Conservation (phyloP, 768 basidiomycete species). For the Suillus spraguei region DNA sequence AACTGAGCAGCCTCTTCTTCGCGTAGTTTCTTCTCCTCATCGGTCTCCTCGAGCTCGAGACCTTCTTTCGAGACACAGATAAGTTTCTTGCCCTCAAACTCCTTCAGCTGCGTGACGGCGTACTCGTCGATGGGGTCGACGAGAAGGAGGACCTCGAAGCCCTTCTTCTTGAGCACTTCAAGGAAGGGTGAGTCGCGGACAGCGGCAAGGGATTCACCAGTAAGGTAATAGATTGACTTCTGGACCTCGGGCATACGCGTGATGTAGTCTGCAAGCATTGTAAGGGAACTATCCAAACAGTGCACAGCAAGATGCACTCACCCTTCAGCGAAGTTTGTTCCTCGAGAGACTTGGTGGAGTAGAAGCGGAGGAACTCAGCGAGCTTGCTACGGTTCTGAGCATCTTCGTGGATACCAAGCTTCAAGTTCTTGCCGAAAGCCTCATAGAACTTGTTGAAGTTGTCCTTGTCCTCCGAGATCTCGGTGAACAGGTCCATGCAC, state of each 20-base stretch:
- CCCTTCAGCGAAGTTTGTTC: conserved; percentile 95
- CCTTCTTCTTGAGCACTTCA: conserved; percentile 99
- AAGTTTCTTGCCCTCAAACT: conserved; percentile 98
- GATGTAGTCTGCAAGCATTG: conserved; percentile 77
- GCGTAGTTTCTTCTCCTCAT: conserved; percentile 91
- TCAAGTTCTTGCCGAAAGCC: conserved; percentile 98
- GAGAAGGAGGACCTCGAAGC: conserved; percentile 96
- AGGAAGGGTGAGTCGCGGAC: conserved; percentile 97
- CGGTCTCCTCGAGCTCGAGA: conserved; percentile 98
- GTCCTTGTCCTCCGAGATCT: conserved; percentile 99
- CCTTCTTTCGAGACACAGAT: conserved; percentile 99
- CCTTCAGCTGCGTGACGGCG: conserved; percentile 97
- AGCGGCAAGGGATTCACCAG: conserved; percentile 93
- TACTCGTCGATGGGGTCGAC: conserved; percentile 99
- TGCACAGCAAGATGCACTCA: conserved; percentile 34
- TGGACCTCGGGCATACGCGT: conserved; percentile 99
- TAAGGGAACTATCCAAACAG: neutral
- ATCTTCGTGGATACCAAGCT: conserved; percentile 99
- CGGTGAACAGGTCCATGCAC: conserved; percentile 89
- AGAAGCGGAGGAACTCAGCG: conserved; percentile 98
- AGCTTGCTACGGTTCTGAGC: conserved; percentile 99
- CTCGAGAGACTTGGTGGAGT: conserved; percentile 91
- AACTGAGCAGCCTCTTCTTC: conserved; percentile 86
- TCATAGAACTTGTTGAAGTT: conserved; percentile 97
- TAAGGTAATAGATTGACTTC: conserved; percentile 99